phyloP scores from a whole-genome alignment of 2,329 filamentous ascomycete species.

The Tolypocladium sp. region DNA sequence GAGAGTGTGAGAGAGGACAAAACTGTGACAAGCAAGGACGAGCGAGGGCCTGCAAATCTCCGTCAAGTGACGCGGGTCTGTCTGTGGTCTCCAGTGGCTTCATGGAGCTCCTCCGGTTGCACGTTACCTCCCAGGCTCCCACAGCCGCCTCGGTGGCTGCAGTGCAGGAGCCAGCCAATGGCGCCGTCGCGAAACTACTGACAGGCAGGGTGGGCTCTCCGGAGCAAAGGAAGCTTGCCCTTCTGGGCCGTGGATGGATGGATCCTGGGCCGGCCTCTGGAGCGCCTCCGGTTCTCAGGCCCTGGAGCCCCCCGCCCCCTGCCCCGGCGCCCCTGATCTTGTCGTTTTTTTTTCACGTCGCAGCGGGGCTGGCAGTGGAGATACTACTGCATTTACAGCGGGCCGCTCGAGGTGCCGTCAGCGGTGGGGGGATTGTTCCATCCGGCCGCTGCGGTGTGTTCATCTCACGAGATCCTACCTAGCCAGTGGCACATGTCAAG shows the following conservation, averaged over 20 bases:
- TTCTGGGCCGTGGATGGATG: background rate
- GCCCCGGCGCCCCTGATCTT: background rate
- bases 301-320: background rate
- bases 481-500: background rate
- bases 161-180: background rate
- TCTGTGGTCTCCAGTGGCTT: background rate
- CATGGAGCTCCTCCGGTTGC: background rate
- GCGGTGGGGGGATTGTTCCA: background rate
- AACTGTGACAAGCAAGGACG: no score
- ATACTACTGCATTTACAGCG: background rate
- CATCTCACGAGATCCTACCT: background rate
- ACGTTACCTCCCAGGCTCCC: background rate
- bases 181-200: background rate
- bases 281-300: no score
- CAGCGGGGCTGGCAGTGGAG: background rate
- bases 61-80: constrained; percentile 4
- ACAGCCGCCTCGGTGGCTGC: background rate
- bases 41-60: constrained; percentile 2
- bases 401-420: background rate
- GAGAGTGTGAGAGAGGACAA: background rate
- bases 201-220: constrained; percentile 1
- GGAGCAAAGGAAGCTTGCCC: constrained; percentile 9
- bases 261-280: no score
- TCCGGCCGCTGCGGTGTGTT: background rate
- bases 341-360: background rate